Base-by-base conservation (phyloP, 352 stramenopile species). In the Nothophytophthora sp. region DNA sequence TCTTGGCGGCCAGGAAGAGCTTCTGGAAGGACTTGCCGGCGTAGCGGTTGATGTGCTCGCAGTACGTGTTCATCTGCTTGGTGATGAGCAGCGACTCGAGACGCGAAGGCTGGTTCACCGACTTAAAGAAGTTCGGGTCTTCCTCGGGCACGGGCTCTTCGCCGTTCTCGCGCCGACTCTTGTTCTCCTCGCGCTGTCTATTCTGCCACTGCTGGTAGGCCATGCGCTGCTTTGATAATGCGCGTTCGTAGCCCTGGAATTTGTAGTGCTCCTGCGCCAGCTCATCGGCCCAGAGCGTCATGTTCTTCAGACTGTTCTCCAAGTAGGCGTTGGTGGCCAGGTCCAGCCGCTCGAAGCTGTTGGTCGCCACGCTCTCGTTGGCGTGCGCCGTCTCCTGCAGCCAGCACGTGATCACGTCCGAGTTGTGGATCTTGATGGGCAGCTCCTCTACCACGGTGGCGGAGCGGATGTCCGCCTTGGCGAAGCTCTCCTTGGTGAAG, bases 291-390 rank as follows among this genome's bases (percentile, higher is more conserved):
- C 95, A 99, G 42, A 95, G 80, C 58, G 88, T 97, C 56, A 99
- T 86, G 73, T 98, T 98, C 84, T 99, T 97, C n/a, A 99, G 77
- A 62, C 98, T 98, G 74, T 96, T 98, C 66, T 99, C 95, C 55
- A 95, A 60, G 78, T 98, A 99, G 27, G 96, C 83, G 63, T 92
- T 99, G 27, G 93, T 98, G 51, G 82, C 95, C 41, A 99, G 69
- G 67, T 99, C 96, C 33, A 99, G 87, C 38, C 92, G 85, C 58
- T 99, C 96, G 46, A 99, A 98, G 51, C 67, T 85, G 50, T 67
- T 97, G 70, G 47, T 75, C 67, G 63, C 86, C 4, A 77, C 75
- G 57, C 57, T 76, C 39, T 88, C 86, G 41, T 77, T 71, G 49
- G 60, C 60, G 32, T 71, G 66, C 15, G 75, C 84, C 34, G 97